These are phyloP conservation scores for Colletotrichum horii DNA, from an alignment of 2,329 filamentous ascomycete species.

Conservation along the genomic window DNA sequence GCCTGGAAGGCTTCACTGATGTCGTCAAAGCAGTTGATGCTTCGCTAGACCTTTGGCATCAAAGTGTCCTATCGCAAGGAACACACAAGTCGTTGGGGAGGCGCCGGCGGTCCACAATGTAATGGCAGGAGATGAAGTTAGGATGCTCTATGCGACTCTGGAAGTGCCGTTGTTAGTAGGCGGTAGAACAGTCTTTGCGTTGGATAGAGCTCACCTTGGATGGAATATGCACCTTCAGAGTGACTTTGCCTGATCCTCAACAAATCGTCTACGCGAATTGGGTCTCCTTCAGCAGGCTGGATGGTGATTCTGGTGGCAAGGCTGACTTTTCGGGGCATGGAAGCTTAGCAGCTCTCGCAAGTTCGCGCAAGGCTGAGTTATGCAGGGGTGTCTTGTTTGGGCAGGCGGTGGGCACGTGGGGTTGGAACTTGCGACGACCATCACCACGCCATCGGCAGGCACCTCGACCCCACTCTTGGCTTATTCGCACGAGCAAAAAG, in stretches of 20 bases:
- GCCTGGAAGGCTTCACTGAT: not conserved
- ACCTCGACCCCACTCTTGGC: not conserved
- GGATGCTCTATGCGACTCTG: not conserved
- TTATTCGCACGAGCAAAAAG: not conserved
- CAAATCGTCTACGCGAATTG: not conserved
- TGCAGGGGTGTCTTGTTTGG: conserved; percentile 18
- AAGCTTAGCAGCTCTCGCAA: conserved; percentile 12
- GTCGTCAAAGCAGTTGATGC: not conserved
- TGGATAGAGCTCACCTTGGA: not conserved
- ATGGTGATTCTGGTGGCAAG: conserved; percentile 12
- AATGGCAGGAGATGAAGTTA: not conserved
- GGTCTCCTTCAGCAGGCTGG: not conserved
- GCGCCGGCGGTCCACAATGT: not conserved
- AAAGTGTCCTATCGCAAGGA: not conserved
- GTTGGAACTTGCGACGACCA: not conserved
- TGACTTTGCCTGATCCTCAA: not conserved
- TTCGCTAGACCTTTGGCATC: not conserved
- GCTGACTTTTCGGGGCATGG: conserved; percentile 10
- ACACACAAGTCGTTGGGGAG: not conserved
- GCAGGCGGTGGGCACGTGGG: conserved; percentile 15
- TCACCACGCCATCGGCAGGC: not conserved
- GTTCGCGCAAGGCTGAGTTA: conserved; percentile 20
- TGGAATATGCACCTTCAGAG: not conserved
- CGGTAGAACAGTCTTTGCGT: not conserved
- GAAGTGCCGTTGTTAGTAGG: not conserved